A percentile compares a stretch with the other conserved stretches of the same genome.
Evolutionary conservation across 345 rosid species (phyloP).

Genomic region (Populus nigra): DNA sequence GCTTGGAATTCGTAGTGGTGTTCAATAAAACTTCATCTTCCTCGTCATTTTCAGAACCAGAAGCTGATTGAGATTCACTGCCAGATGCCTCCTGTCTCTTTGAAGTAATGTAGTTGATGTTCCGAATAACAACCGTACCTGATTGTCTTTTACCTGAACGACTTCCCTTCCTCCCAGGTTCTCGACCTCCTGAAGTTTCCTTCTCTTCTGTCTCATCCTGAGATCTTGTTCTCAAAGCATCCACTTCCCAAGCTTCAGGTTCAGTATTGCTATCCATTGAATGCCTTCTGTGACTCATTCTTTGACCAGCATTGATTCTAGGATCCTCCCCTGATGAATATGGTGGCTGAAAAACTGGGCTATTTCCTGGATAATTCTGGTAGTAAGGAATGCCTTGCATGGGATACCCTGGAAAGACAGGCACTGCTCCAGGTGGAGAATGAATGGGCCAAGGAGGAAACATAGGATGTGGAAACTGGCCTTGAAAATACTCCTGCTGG

Average conservation of each 20-base stretch:
- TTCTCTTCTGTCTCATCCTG: conserved; percentile 48
- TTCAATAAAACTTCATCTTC: conserved; percentile 35
- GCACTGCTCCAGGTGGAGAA: conserved; percentile 76
- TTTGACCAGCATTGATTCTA: conserved; percentile 49
- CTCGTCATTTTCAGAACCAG: conserved; percentile 48
- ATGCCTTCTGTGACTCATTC: conserved; percentile 54
- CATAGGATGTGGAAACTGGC: conserved; percentile 70
- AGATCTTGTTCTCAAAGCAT: conserved; percentile 35
- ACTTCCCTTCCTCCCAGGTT: conserved; percentile 36
- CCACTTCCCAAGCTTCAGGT: conserved; percentile 50
- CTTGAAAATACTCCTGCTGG: conserved; percentile 59
- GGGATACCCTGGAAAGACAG: conserved; percentile 79
- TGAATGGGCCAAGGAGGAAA: conserved; percentile 86
- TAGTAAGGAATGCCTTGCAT: conserved; percentile 84
- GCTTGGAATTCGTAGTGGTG: conserved; percentile 24
- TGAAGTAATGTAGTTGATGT: conserved; percentile 75
- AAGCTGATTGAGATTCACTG: conserved; percentile 53
- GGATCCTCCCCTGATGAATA: conserved; percentile 65
- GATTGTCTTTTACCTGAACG: conserved; percentile 60
- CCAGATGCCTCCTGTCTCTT: conserved; percentile 57
- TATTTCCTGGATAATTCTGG: conserved; percentile 59
- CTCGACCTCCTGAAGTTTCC: conserved; percentile 29
- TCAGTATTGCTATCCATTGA: conserved; percentile 56
- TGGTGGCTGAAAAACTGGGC: conserved; percentile 62
- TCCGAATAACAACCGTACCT: conserved; percentile 75